Conservation (phyloP, 257 asterid species). For the Forsythia suspensa region DNA sequence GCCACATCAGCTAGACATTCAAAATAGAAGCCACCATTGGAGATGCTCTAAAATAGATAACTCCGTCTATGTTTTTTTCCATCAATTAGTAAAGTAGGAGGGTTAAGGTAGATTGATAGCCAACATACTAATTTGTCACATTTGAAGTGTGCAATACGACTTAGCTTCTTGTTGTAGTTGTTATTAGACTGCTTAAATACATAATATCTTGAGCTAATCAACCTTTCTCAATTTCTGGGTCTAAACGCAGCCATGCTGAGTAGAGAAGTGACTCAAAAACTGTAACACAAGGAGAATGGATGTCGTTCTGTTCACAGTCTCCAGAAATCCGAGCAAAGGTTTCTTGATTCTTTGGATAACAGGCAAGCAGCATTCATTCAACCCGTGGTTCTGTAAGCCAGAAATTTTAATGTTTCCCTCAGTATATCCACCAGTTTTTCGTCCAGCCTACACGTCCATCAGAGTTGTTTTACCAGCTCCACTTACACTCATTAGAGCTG, state of each 20-base stretch:
- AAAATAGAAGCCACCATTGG: no score
- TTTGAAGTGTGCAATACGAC: background rate
- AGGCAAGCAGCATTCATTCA: no score
- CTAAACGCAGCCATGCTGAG: background rate
- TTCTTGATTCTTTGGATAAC: slow-evolving; percentile 4
- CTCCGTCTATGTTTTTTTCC: no score
- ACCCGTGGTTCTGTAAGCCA: background rate
- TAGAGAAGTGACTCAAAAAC: background rate
- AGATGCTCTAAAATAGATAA: no score
- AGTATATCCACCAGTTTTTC: background rate
- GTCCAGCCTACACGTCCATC: slow-evolving; percentile 1
- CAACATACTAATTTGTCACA: background rate
- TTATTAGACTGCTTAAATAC: background rate
- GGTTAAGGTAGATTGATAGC: no score
- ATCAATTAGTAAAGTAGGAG: no score
- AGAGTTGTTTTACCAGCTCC: background rate
- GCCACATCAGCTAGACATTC: no score
- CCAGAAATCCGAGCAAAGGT: slow-evolving; percentile 5
- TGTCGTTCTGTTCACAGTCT: background rate
- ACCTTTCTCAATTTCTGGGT: background rate
- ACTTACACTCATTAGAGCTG: slow-evolving; percentile 6
- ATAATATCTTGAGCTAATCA: background rate
- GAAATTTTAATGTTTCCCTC: background rate
- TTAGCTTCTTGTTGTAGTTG: no score
- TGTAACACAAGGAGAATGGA: background rate